These are phyloP conservation scores for Miamiensis avidus DNA, from an alignment of 169 alveolate genomes.

Conservation along the genomic window DNA sequence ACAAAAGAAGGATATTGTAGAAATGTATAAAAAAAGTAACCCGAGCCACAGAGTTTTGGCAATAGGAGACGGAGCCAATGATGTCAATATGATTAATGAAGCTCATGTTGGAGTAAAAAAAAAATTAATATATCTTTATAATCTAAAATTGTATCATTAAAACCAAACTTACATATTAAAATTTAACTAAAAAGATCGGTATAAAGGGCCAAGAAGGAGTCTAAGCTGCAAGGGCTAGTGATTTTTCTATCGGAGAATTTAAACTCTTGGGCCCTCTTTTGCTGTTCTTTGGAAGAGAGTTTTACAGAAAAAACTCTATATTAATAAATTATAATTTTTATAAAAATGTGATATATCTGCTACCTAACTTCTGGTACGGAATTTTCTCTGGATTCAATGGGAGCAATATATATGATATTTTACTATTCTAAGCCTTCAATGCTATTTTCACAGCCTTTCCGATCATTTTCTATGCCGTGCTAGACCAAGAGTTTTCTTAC, in stretches of 20 bases:
- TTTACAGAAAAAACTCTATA: slow-evolving; percentile 56
- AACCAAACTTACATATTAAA: too few relatives aligned
- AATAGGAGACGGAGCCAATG: slow-evolving; percentile 82
- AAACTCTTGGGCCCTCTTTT: slow-evolving; percentile 49
- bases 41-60: slow-evolving; percentile 54
- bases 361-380: slow-evolving; percentile 62
- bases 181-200: slow-evolving; percentile 18
- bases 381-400: slow-evolving; percentile 68
- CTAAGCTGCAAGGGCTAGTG: slow-evolving; percentile 66
- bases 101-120: slow-evolving; percentile 59
- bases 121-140: too few relatives aligned
- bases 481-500: slow-evolving; percentile 68
- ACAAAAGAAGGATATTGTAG: slow-evolving; percentile 68
- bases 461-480: slow-evolving; percentile 63
- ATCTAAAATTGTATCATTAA: too few relatives aligned
- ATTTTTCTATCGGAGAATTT: slow-evolving; percentile 71
- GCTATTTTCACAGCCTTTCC: slow-evolving; percentile 77
- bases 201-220: slow-evolving; percentile 68
- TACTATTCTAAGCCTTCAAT: slow-evolving; percentile 70
- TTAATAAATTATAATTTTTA: slow-evolving; percentile 68
- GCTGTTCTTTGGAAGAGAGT: slow-evolving; percentile 62
- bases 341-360: slow-evolving; percentile 68
- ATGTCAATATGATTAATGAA: slow-evolving; percentile 73
- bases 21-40: slow-evolving; percentile 53
- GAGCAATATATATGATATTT: slow-evolving; percentile 67